Conservation (phyloP, 225 moss, liverwort and hornwort genomes). For the Bryum argenteum region DNA sequence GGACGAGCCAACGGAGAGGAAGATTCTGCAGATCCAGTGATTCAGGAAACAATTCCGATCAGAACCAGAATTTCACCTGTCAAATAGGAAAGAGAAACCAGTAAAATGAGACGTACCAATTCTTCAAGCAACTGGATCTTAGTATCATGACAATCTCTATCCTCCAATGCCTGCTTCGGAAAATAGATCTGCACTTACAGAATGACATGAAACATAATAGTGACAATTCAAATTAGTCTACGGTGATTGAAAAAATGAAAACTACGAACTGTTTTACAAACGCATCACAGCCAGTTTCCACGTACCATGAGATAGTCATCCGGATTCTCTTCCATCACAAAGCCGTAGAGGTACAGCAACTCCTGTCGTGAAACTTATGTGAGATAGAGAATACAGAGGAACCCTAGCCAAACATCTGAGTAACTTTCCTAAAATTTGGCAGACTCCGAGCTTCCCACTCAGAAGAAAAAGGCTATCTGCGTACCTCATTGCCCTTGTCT, state of each 20-base stretch:
- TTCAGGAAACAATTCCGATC: slow-evolving; percentile 13
- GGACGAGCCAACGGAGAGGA: slow-evolving; percentile 78
- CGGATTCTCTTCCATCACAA: slow-evolving; percentile 78
- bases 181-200: slow-evolving; percentile 74
- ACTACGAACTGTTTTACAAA: slow-evolving; percentile 13
- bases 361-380: slow-evolving; percentile 58
- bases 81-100: neutral
- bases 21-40: slow-evolving; percentile 54
- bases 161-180: slow-evolving; percentile 54
- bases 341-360: slow-evolving; percentile 87
- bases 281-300: slow-evolving; percentile 13
- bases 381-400: slow-evolving; percentile 9
- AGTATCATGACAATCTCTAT: slow-evolving; percentile 58
- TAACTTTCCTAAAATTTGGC: slow-evolving; percentile 6
- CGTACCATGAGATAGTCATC: slow-evolving; percentile 98
- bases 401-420: slow-evolving; percentile 2
- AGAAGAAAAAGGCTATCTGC: slow-evolving; percentile 13
- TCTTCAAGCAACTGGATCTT: slow-evolving; percentile 74
- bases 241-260: neutral
- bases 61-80: slow-evolving; percentile 17
- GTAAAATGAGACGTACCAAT: slow-evolving; percentile 33
- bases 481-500: slow-evolving; percentile 88
- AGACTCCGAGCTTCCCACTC: slow-evolving; percentile 16
- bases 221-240: slow-evolving; percentile 12
- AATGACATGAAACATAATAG: slow-evolving; percentile 17